Percentiles rank a stretch among this genome's conserved stretches.
phyloP scores from a whole-genome alignment of 2,329 filamentous ascomycete genomes.

The Xylariomycetidae sp. region DNA sequence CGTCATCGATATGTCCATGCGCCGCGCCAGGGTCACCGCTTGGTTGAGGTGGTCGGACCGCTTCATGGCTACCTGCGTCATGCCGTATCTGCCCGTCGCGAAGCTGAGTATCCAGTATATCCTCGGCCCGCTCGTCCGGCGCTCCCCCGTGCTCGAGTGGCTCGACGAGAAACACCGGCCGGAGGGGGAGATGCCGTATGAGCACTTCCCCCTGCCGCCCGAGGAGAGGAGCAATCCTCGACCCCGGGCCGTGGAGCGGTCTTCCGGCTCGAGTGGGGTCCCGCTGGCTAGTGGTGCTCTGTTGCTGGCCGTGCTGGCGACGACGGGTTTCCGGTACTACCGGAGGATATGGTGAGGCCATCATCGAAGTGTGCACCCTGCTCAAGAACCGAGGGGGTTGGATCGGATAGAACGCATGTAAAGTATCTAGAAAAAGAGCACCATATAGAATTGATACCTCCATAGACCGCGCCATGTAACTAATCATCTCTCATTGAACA shows the following conservation, averaged over 20 bases:
- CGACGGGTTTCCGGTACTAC: constrained; percentile 13
- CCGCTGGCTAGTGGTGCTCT: constrained; percentile 5
- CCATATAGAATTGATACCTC: too few species aligned
- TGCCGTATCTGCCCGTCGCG: constrained; percentile 6
- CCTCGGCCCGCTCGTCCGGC: constrained; percentile 9
- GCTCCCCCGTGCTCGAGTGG: constrained; percentile 19
- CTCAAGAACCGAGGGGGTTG: too few species aligned
- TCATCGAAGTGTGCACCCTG: too few species aligned
- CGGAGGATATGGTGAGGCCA: constrained; percentile 6
- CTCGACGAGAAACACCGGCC: constrained; percentile 15
- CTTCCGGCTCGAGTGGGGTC: too few species aligned
- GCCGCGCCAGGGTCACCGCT: constrained; percentile 8
- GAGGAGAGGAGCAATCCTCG: constrained; percentile 1
- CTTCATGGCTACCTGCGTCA: constrained; percentile 13
- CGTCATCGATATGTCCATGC: constrained; percentile 14
- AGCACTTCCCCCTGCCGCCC: constrained; percentile 5
- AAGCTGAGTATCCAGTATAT: constrained; percentile 7
- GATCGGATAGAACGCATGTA: too few species aligned
- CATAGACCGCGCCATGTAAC: too few species aligned
- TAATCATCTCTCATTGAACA: too few species aligned
- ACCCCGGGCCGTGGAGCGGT: neutral
- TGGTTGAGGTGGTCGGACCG: constrained; percentile 14
- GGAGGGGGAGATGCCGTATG: constrained; percentile 13
- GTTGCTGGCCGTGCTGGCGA: constrained; percentile 10
- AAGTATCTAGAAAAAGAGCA: too few species aligned